phyloP scores from a whole-genome alignment of 129 eudicot species.

The sunflower (Helianthus annuus) region DNA sequence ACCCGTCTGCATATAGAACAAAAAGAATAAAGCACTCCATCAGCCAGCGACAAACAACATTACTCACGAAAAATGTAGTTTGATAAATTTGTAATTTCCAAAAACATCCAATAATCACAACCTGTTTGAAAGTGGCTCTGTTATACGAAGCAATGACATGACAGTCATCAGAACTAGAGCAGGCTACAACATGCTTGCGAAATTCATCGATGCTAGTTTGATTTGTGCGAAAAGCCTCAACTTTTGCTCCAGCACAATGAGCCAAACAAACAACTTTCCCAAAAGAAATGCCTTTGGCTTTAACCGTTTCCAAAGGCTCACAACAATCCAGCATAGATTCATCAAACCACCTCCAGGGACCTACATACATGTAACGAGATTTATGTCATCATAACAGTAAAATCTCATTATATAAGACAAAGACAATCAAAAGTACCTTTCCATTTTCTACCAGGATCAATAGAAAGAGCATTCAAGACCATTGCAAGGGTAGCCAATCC shows the following conservation, averaged over 20 bases:
- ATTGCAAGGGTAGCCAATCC: constrained; percentile 96
- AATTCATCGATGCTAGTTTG: constrained; percentile 79
- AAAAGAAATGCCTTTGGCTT: constrained; percentile 86
- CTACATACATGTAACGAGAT: constrained; percentile 18
- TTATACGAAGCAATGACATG: constrained; percentile 89
- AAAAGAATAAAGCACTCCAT: neutral
- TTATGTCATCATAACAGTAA: neutral
- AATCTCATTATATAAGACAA: neutral
- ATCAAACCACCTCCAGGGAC: constrained; percentile 99
- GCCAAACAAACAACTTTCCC: constrained; percentile 93
- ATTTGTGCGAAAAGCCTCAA: constrained; percentile 76
- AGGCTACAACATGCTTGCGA: constrained; percentile 71
- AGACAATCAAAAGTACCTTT: constrained; percentile 58
- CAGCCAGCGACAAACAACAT: neutral
- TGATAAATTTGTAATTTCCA: neutral
- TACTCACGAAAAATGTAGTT: constrained; percentile 12
- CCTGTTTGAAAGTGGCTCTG: constrained; percentile 89
- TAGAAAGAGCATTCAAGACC: constrained; percentile 97
- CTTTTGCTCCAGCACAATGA: constrained; percentile 93
- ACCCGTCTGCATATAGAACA: constrained; percentile 70
- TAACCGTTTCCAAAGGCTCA: constrained; percentile 88
- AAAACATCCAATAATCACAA: neutral
- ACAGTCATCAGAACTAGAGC: constrained; percentile 76
- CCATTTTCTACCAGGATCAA: constrained; percentile 99
- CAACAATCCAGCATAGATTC: constrained; percentile 97